Evolutionary conservation across 1,284 basidiomycete genomes (phyloP).

Genomic region (Cryptococcus floricola): DNA sequence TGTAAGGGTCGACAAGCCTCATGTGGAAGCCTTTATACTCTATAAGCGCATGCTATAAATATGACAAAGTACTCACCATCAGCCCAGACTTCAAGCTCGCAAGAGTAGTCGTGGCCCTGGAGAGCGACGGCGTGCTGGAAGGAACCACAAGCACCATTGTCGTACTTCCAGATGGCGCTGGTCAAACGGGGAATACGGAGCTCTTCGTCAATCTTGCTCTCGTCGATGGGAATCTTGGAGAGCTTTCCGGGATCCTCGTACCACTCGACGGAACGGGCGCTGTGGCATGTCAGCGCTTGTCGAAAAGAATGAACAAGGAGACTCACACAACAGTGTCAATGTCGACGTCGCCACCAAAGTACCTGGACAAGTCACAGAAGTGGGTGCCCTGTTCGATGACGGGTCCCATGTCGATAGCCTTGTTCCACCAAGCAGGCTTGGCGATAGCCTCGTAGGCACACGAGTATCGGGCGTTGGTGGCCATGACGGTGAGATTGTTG

Average conservation of each 20-base stretch:
- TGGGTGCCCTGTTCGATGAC: slow-evolving; percentile 96
- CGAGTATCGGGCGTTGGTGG: slow-evolving; percentile 84
- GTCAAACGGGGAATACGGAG: slow-evolving; percentile 50
- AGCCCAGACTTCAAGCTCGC: slow-evolving; percentile 85
- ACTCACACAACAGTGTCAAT: slow-evolving; percentile 64
- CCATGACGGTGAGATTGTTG: slow-evolving; percentile 95
- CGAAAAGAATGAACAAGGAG: not conserved
- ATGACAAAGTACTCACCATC: slow-evolving; percentile 64
- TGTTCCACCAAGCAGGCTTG: slow-evolving; percentile 98
- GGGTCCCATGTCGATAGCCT: slow-evolving; percentile 72
- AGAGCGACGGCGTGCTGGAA: slow-evolving; percentile 83
- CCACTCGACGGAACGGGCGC: slow-evolving; percentile 83
- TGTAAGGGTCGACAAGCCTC: slow-evolving; percentile 78
- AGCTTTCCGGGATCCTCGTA: slow-evolving; percentile 84
- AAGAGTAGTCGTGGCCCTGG: slow-evolving; percentile 85
- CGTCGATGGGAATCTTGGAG: slow-evolving; percentile 62
- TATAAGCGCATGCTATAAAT: slow-evolving; percentile 24
- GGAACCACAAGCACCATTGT: slow-evolving; percentile 82
- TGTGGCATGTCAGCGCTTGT: slow-evolving; percentile 9
- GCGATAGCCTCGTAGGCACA: slow-evolving; percentile 86
- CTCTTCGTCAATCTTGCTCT: slow-evolving; percentile 46
- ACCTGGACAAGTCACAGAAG: slow-evolving; percentile 68
- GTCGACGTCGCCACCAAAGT: slow-evolving; percentile 97
- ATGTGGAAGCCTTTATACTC: slow-evolving; percentile 24
- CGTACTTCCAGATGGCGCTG: slow-evolving; percentile 67